Percentiles rank a stretch among this genome's conserved stretches.
phyloP scores from a whole-genome alignment of 352 stramenopile genomes.

The Pythium phragmiticola region DNA sequence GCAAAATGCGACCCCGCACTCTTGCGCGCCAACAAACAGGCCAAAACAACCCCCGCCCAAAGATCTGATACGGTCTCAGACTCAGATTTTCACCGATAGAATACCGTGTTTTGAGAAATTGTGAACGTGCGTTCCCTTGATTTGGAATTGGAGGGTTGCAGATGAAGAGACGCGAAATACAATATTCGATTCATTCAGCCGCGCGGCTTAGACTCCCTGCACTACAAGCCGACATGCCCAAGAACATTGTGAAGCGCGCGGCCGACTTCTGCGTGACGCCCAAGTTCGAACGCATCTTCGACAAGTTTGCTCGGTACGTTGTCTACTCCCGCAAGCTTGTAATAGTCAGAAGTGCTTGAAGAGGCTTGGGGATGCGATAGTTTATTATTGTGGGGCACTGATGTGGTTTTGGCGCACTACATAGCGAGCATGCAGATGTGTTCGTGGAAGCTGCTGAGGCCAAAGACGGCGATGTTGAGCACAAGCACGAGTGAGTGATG shows the following conservation, averaged over 20 bases:
- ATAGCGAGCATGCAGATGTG: slow-evolving; percentile 57
- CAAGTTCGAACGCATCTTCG: slow-evolving; percentile 77
- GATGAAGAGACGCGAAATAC: not conserved
- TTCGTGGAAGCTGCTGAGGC: slow-evolving; percentile 65
- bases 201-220: not conserved
- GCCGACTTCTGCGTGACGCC: slow-evolving; percentile 69
- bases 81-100: not conserved
- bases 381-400: not conserved
- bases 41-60: not conserved
- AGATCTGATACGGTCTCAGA: not conserved
- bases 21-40: slow-evolving; percentile 3
- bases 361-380: not conserved
- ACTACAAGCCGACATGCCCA: slow-evolving; percentile 32
- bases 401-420: not conserved
- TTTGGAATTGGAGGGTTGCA: not conserved
- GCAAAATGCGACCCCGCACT: not conserved
- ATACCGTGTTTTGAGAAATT: not conserved
- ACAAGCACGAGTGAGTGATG: slow-evolving; percentile 66
- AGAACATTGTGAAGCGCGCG: slow-evolving; percentile 58
- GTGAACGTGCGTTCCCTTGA: not conserved
- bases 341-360: not conserved
- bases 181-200: not conserved
- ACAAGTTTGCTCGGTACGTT: slow-evolving; percentile 66
- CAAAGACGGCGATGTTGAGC: slow-evolving; percentile 62
- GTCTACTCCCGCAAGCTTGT: not conserved